Base-by-base conservation (phyloP, 1,284 basidiomycete genomes). In the Trichosporon sp. region DNA sequence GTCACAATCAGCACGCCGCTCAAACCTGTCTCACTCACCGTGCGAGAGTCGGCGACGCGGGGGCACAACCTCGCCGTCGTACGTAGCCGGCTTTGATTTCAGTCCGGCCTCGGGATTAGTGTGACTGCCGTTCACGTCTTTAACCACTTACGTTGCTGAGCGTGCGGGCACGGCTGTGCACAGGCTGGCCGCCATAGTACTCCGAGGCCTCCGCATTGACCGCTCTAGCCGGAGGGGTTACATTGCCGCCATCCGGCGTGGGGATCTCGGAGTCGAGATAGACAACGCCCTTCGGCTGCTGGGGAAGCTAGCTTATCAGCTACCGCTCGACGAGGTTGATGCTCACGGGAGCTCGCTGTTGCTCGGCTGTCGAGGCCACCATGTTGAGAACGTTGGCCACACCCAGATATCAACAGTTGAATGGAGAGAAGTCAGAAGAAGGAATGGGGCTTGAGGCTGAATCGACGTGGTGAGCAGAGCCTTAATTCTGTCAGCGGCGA, bases 11-110 rank as follows among this genome's bases (percentile, higher is more conserved):
- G 34, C 25, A 19, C 19, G 10, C 9, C 21, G 13, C 5, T 19
- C 13, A 6, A 13, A 14, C 32, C 21, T 29, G 56, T 54, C 44
- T 6, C 32, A 71, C 75, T 59, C 60, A 79, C 78, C 91, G 74
- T 94, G 92, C 16, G 91, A 93, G 82, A 95, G 84, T 57, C 92
- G 84, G 58, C 92, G 85, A 56, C 87, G 83, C 40, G 89, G 84
- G 58, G 81, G 80, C 74, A 90, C 88, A 74, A 82, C 85, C 77
- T 91, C 90, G 60, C 90, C 87, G 65, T 89, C 84, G n/a, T n/a
- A n/a, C 77, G 92, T 91, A 19, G 84, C 83, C 29, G 79, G 80
- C 49, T 78, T 71, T 80, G 78, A 63, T 8, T 27, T 54, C 4
- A 54, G 49, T 16, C 49, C 49, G 65, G 58, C 40, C 27, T 58